phyloP scores from a whole-genome alignment of 73 alveolate genomes.

The Breviolum minutum region DNA sequence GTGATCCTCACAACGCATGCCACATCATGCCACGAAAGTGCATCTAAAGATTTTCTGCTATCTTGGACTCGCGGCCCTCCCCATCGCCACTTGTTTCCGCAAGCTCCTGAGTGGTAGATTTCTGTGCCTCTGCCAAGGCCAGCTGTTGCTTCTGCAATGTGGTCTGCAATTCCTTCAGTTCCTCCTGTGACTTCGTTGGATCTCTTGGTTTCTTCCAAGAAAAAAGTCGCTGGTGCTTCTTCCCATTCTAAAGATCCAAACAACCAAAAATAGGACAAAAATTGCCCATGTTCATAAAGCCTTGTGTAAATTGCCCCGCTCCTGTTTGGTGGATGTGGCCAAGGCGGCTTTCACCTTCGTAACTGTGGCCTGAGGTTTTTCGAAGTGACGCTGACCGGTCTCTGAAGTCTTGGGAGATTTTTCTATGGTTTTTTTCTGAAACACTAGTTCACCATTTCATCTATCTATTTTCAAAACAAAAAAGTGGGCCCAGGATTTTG shows the following conservation, averaged over 20 bases:
- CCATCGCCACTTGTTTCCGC: not conserved
- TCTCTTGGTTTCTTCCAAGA: not conserved
- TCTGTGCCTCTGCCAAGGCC: conserved; percentile 19
- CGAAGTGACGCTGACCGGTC: too few species aligned
- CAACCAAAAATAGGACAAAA: not conserved
- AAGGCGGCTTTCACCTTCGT: conserved; percentile 22
- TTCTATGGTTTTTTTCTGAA: too few species aligned
- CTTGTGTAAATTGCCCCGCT: not conserved
- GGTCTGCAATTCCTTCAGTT: conserved; percentile 20
- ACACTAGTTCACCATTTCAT: too few species aligned
- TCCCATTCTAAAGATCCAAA: not conserved
- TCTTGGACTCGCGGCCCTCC: not conserved
- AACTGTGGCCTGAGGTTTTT: not conserved
- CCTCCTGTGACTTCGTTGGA: not conserved
- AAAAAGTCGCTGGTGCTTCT: not conserved
- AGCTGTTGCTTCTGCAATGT: not conserved
- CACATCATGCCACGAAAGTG: too few species aligned
- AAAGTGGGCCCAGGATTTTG: too few species aligned
- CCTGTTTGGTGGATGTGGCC: not conserved
- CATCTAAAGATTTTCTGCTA: not conserved
- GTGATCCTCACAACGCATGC: too few species aligned
- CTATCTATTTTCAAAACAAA: too few species aligned
- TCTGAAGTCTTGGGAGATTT: too few species aligned
- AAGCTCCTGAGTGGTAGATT: conserved; percentile 22
- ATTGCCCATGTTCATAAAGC: not conserved